phyloP scores from a whole-genome alignment of 2,329 filamentous ascomycete genomes.

The Fusarium avenaceum region DNA sequence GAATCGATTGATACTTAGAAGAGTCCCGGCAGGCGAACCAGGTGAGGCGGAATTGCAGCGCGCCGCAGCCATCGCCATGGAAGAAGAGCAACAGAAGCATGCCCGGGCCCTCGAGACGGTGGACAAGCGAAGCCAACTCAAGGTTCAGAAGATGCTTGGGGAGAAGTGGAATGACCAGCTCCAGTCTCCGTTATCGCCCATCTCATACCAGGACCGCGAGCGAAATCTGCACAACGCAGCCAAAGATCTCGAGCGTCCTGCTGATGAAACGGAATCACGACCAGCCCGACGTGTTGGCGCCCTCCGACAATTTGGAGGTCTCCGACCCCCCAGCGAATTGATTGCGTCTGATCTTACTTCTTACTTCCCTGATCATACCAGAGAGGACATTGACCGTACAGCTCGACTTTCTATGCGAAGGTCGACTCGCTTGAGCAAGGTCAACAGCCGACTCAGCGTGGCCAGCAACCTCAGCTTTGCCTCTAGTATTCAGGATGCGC shows the following conservation, averaged over 20 bases:
- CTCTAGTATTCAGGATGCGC: constrained; percentile 91
- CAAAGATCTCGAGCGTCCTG: constrained; percentile 69
- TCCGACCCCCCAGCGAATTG: constrained; percentile 93
- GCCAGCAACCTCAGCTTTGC: constrained; percentile 94
- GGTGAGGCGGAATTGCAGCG: constrained; percentile 87
- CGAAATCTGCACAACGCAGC: constrained; percentile 73
- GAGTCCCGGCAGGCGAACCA: constrained; percentile 92
- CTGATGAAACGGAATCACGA: constrained; percentile 61
- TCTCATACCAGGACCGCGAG: constrained; percentile 78
- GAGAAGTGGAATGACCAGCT: constrained; percentile 85
- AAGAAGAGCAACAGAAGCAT: constrained; percentile 84
- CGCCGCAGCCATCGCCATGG: constrained; percentile 88
- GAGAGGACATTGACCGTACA: constrained; percentile 95
- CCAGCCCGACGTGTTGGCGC: constrained; percentile 64
- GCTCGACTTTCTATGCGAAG: constrained; percentile 92
- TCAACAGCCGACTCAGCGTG: constrained; percentile 92
- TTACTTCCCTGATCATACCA: constrained; percentile 95
- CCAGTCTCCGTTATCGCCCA: constrained; percentile 88
- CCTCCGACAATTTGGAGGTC: constrained; percentile 87
- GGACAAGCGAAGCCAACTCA: constrained; percentile 84
- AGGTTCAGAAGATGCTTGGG: constrained; percentile 89
- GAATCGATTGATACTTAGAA: constrained; percentile 89
- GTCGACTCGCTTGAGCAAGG: constrained; percentile 90
- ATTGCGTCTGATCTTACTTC: constrained; percentile 96
- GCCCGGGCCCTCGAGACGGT: constrained; percentile 71